Conservation (phyloP, 768 basidiomycete genomes). For the Clavulina sp. region DNA sequence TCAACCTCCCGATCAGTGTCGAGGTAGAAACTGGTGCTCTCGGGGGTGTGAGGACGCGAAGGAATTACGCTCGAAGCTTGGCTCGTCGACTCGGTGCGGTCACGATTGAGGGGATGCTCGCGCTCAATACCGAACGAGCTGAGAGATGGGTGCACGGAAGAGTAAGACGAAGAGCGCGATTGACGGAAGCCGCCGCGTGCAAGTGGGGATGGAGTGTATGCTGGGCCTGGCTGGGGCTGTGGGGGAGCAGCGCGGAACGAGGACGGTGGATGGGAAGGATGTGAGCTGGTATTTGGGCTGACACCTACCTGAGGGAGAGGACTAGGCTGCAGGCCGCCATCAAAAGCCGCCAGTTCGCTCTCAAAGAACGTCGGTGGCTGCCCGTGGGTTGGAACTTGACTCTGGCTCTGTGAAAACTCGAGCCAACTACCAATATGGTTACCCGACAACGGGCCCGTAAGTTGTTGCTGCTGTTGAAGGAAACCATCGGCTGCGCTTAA, state of each 20-base stretch:
- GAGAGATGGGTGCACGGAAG: background rate
- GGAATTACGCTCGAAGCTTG: background rate
- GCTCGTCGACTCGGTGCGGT: background rate
- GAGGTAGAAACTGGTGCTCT: too few species aligned
- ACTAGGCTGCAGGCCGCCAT: too few species aligned
- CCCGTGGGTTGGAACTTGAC: too few species aligned
- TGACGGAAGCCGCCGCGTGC: background rate
- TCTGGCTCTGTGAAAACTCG: background rate
- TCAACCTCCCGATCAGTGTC: too few species aligned
- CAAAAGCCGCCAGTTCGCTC: too few species aligned
- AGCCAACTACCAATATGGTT: background rate
- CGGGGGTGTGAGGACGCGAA: background rate
- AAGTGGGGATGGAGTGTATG: background rate
- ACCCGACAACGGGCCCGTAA: background rate
- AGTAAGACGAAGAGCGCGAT: conserved; percentile 2
- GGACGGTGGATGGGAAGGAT: background rate
- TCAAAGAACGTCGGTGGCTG: too few species aligned
- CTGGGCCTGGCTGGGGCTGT: background rate
- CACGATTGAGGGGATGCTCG: too few species aligned
- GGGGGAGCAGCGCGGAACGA: background rate
- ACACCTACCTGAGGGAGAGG: too few species aligned
- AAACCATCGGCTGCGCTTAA: background rate
- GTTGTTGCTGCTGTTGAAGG: background rate
- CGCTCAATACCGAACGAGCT: background rate
- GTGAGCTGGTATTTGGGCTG: too few species aligned